Percentiles rank a stretch among this genome's conserved stretches.
phyloP scores from a whole-genome alignment of 768 basidiomycete genomes.

The Sporobolomyces roseus region DNA sequence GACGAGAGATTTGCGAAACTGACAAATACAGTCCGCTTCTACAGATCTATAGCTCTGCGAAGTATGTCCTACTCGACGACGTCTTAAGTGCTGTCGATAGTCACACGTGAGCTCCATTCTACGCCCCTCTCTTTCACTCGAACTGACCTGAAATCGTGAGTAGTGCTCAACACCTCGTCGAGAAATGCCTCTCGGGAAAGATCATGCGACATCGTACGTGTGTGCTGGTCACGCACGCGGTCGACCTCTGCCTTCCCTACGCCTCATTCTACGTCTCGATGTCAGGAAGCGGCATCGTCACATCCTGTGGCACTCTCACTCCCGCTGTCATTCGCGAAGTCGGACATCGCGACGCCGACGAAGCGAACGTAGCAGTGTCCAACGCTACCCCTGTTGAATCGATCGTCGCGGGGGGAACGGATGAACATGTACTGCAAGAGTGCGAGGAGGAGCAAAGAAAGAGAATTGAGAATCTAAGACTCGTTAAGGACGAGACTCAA shows the following conservation, averaged over 20 bases:
- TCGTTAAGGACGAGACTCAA: constrained; percentile 38
- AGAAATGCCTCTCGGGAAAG: constrained; percentile 73
- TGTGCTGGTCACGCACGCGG: constrained; percentile 88
- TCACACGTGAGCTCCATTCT: constrained; percentile 57
- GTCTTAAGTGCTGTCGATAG: constrained; percentile 50
- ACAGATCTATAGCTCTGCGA: constrained; percentile 86
- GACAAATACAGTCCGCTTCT: no score
- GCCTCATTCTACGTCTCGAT: constrained; percentile 62
- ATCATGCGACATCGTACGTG: constrained; percentile 74
- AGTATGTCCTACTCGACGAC: constrained; percentile 39
- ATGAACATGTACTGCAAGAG: not conserved
- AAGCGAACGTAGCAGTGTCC: not conserved
- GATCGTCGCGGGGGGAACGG: constrained; percentile 17
- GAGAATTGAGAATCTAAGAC: constrained; percentile 24
- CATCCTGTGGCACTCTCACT: not conserved
- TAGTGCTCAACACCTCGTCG: constrained; percentile 68
- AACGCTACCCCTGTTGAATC: constrained; percentile 27
- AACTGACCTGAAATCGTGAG: not conserved
- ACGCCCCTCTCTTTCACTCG: constrained; percentile 59
- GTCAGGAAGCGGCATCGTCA: constrained; percentile 28
- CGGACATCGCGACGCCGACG: constrained; percentile 23
- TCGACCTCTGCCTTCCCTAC: constrained; percentile 75
- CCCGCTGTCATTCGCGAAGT: not conserved
- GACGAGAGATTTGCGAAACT: no score
- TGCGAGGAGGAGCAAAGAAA: constrained; percentile 23